These are phyloP conservation scores for Hyaloperonospora arabidopsidis DNA, from an alignment of 352 stramenopile species.

Conservation along the genomic window DNA sequence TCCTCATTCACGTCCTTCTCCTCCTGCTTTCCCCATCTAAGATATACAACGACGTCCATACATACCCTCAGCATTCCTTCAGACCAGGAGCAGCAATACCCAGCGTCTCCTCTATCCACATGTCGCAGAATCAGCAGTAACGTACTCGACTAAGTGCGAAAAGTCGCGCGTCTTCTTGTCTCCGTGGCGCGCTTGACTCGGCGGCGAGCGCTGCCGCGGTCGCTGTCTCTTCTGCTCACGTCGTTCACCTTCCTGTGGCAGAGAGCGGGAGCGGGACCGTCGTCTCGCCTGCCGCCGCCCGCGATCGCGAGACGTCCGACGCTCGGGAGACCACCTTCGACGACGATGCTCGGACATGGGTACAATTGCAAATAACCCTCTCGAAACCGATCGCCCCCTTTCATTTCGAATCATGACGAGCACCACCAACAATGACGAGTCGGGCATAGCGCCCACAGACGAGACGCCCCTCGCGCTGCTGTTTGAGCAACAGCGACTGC, in stretches of 20 bases:
- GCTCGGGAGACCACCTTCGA: constrained; percentile 21
- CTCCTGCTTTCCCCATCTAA: constrained; percentile 70
- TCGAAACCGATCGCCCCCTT: constrained; percentile 9
- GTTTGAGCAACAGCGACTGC: constrained; percentile 25
- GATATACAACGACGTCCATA: neutral
- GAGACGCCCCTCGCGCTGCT: constrained; percentile 27
- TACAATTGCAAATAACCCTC: constrained; percentile 11
- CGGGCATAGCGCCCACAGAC: constrained; percentile 1
- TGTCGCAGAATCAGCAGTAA: neutral
- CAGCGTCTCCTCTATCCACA: no score
- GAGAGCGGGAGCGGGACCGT: constrained; percentile 16
- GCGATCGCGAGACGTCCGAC: constrained; percentile 6
- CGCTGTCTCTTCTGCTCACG: neutral
- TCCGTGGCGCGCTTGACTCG: constrained; percentile 10
- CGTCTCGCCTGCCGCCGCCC: constrained; percentile 17
- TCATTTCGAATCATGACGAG: neutral
- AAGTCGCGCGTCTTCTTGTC: constrained; percentile 52
- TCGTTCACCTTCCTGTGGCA: neutral
- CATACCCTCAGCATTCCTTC: no score
- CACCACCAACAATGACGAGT: neutral
- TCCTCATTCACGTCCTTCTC: constrained; percentile 26
- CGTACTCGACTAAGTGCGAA: constrained; percentile 47
- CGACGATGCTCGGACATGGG: constrained; percentile 7
- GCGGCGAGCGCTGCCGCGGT: constrained; percentile 2
- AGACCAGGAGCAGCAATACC: no score